Base-by-base conservation (phyloP, 352 stramenopile genomes). In the Globisporangium abappressorium region DNA sequence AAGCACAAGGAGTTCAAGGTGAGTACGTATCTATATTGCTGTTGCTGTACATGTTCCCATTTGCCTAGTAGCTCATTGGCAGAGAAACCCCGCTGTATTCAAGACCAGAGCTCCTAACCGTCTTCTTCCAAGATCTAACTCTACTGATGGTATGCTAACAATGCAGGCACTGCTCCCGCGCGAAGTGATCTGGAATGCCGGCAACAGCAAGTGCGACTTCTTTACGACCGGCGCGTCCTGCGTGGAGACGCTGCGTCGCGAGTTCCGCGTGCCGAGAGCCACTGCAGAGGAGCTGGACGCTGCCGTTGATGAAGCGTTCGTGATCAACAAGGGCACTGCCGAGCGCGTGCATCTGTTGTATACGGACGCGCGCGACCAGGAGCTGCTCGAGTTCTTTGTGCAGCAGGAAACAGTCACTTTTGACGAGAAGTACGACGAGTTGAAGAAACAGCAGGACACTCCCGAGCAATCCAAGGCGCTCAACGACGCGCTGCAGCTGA, bases 291-390 rank as follows among this genome's bases (percentile, higher is more conserved):
- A 74, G 22, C 18, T 87, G 20, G 69, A 79, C 15, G 65, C 73
- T 12, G 75, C 74, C 24, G 76, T 93, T 26, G 85, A 93, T 62
- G 82, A 90, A 43, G 82, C 82, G 7, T 75, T 93, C 54, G 71
- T 73, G 33, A 73, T 93, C 60, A 85, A 90, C 71, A 91, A 85
- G 67, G 85, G 69, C 22, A 72, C 87, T 12, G 84, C 76, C 28
- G 71, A 92, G 69, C 80, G 85, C 33, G 83, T 93, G 36, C 80
- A 91, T 5, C 54, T 92, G 47, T 73, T 92, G 15, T 90, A 85
- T 53, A 51, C 47, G 1, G 80, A 92, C 46, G 75, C 84, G 24
- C 58, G 77, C n/a, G 68, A 79, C 30, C 69, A 65, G 5, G 60
- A 85, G 43, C 69, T 91, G 56, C 65, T 92, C 18, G 60, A 49